phyloP scores from a whole-genome alignment of 306 rosid genomes.

The Glycine soja region DNA sequence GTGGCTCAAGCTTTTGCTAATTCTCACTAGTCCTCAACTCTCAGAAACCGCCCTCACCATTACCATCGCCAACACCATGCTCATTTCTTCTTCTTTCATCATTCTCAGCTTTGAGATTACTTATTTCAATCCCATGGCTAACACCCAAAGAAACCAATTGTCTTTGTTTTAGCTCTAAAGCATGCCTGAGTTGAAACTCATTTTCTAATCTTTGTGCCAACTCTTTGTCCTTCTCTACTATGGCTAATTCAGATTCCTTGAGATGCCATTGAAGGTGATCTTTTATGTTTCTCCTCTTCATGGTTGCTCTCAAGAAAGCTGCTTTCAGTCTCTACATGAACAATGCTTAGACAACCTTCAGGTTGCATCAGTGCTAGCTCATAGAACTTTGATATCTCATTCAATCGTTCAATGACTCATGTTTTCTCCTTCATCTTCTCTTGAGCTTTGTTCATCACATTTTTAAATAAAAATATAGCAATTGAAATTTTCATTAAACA shows the following conservation, averaged over 20 bases:
- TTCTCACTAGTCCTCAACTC: constrained; percentile 58
- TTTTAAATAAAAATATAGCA: too few relatives aligned
- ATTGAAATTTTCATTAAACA: too few relatives aligned
- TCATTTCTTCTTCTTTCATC: constrained; percentile 33
- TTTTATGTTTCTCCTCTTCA: constrained; percentile 69
- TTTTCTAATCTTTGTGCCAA: constrained; percentile 54
- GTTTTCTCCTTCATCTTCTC: constrained; percentile 71
- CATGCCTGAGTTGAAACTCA: constrained; percentile 59
- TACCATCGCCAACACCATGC: constrained; percentile 5
- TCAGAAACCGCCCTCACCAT: constrained; percentile 28
- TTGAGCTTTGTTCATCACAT: constrained; percentile 92
- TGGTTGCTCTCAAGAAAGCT: constrained; percentile 60
- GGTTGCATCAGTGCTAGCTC: constrained; percentile 89
- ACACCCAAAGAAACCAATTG: constrained; percentile 55
- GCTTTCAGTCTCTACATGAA: constrained; percentile 62
- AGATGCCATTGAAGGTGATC: constrained; percentile 77
- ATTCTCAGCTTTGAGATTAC: constrained; percentile 43
- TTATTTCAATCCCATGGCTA: constrained; percentile 43
- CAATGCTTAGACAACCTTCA: constrained; percentile 83
- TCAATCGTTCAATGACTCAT: constrained; percentile 73
- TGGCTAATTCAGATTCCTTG: constrained; percentile 68
- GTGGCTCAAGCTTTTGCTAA: constrained; percentile 65
- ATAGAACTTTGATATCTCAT: constrained; percentile 84
- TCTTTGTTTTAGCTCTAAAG: constrained; percentile 61
- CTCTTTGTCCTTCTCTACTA: constrained; percentile 74